A percentile compares a stretch with the other conserved stretches of the same genome.
phyloP scores from a whole-genome alignment of 2,329 filamentous ascomycete species.

The Clarireedia paspali region DNA sequence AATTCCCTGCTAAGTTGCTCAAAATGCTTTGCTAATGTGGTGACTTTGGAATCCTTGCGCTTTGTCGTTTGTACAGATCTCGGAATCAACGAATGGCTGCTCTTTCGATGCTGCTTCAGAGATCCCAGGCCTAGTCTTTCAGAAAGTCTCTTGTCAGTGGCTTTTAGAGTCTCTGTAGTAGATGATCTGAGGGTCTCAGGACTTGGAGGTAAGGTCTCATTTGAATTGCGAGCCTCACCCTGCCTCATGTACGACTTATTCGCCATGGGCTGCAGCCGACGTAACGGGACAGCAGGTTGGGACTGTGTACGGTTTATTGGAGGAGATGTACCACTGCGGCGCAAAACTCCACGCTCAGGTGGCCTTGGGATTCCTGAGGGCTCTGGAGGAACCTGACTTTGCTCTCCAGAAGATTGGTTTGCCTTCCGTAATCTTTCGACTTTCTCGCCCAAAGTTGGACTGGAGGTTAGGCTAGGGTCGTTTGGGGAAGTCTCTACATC shows the following conservation, averaged over 20 bases:
- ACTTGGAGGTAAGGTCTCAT: conserved; percentile 13
- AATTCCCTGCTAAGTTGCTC: conserved; percentile 96
- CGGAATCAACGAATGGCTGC: conserved; percentile 71
- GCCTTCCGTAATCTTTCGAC: conserved; percentile 24
- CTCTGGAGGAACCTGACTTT: conserved; percentile 14
- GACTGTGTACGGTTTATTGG: conserved; percentile 29
- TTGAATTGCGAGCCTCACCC: conserved; percentile 14
- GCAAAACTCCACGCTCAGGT: conserved; percentile 21
- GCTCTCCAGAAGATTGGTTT: conserved; percentile 14
- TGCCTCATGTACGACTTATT: conserved; percentile 19
- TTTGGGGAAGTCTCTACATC: background rate
- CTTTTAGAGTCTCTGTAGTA: conserved; percentile 23
- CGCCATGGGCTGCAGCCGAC: conserved; percentile 18
- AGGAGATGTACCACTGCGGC: conserved; percentile 25
- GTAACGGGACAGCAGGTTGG: conserved; percentile 28
- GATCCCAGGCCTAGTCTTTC: conserved; percentile 62
- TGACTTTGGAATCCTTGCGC: conserved; percentile 70
- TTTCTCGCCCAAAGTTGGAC: conserved; percentile 24
- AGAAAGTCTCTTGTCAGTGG: conserved; percentile 61
- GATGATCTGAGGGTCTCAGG: conserved; percentile 22
- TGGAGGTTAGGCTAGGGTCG: conserved; percentile 13
- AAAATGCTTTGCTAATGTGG: conserved; percentile 88
- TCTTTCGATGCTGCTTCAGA: conserved; percentile 52
- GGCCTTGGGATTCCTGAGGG: conserved; percentile 27
- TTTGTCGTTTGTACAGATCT: conserved; percentile 64